Conservation (phyloP, 2,329 filamentous ascomycete genomes). For the Tolypocladium nubicola region DNA sequence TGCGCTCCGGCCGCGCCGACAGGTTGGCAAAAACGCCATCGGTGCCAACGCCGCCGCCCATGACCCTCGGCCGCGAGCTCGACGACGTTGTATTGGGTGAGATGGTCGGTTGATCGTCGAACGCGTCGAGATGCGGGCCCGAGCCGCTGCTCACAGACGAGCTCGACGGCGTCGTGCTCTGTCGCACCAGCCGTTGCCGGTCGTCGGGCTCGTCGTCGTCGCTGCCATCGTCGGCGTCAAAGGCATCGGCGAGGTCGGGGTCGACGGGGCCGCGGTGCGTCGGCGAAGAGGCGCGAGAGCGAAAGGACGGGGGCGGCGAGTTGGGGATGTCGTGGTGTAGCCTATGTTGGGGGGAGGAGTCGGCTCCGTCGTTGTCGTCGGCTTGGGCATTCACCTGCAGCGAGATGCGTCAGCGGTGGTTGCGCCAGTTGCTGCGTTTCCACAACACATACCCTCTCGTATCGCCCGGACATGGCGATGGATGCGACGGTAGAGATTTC, state of each 20-base stretch:
- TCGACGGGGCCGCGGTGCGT: constrained; percentile 45
- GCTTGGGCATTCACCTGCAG: constrained; percentile 48
- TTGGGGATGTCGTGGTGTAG: constrained; percentile 32
- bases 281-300: constrained; percentile 61
- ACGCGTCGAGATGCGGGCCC: not conserved
- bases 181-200: constrained; percentile 74
- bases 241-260: constrained; percentile 81
- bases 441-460: constrained; percentile 41
- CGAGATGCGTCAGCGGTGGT: not conserved
- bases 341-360: constrained; percentile 15
- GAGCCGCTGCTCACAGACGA: constrained; percentile 5
- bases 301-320: constrained; percentile 75
- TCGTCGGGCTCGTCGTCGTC: constrained; percentile 67
- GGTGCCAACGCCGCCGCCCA: constrained; percentile 67
- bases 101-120: not conserved
- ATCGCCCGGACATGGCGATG: constrained; percentile 40
- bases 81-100: constrained; percentile 14
- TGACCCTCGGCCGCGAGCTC: constrained; percentile 37
- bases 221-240: constrained; percentile 71
- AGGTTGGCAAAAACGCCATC: constrained; percentile 97
- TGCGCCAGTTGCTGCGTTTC: not conserved
- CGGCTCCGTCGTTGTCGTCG: constrained; percentile 41
- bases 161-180: constrained; percentile 30
- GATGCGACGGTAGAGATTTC: constrained; percentile 5
- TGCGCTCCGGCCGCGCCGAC: constrained; percentile 76